These are phyloP conservation scores for Apophysomyces trapeziformis DNA, from an alignment of 371 early-diverging fungal species.

Conservation along the genomic window DNA sequence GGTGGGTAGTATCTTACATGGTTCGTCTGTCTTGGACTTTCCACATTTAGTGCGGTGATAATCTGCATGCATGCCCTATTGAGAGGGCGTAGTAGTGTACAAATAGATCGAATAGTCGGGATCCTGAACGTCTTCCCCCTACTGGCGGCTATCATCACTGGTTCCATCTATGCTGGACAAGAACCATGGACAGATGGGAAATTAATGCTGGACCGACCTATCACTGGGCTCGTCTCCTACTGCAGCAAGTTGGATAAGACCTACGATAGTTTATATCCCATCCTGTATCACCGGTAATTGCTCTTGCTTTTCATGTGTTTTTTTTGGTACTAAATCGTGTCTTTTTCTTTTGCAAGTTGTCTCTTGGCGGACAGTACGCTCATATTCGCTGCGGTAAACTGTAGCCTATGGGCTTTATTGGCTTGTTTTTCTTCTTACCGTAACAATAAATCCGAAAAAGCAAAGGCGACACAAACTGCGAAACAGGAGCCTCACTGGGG, in stretches of 20 bases:
- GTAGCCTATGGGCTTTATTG: not conserved
- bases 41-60: not conserved
- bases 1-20: slow-evolving; percentile 1
- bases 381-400: not conserved
- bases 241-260: not conserved
- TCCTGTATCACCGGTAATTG: not conserved
- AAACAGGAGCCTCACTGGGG: slow-evolving; percentile 6
- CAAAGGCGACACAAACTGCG: not conserved
- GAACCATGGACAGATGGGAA: slow-evolving; percentile 7
- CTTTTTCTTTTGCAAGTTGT: not conserved
- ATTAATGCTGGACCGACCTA: not conserved
- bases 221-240: not conserved
- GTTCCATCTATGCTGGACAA: not conserved
- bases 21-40: slow-evolving; percentile 6
- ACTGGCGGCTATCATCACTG: not conserved
- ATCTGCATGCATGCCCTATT: slow-evolving; percentile 1
- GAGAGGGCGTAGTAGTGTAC: not conserved
- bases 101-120: not conserved
- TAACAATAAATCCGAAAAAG: not conserved
- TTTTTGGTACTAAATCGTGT: not conserved
- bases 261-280: not conserved
- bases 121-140: not conserved
- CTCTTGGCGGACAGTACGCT: not conserved
- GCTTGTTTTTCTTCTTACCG: not conserved
- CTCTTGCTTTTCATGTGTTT: not conserved